Base-by-base conservation (phyloP, 2,329 filamentous ascomycete species). In the Colletotrichum godetiae region DNA sequence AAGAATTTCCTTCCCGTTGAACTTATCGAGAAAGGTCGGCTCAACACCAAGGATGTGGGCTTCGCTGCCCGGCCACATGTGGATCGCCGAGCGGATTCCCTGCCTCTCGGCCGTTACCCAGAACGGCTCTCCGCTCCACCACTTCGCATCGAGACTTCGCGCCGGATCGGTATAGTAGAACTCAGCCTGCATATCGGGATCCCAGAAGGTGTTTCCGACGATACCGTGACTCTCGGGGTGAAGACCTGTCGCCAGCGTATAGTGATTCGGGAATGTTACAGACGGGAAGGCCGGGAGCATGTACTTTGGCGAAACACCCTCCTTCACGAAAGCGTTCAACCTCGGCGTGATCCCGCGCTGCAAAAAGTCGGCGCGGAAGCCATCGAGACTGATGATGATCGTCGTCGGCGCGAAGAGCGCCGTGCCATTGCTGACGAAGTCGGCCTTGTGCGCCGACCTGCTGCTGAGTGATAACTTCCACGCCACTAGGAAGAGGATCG, bases 1-100 rank as follows among this genome's bases (percentile, higher is more conserved):
- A 1, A 99, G 87, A 37, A 86, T 80, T 83, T 98, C 95, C 0
- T 92, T 89, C 10, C 91, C 92, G 77, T 98, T 96, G 84, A 90
- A 99, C 78, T 91, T 92, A 84, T 98, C 97, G 61, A 98, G 82
- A 78, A 94, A 94, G 11, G 91, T 92, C 2, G 95, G 94, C 75
- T 95, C 92, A 22, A 92, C 86, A n/a, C 88, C 86, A 13, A 91
- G 87, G 74, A 97, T 93, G 80, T 95, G 92, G 6, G 95, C 95
- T 84, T 99, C 97, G 56, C 94, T 97, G 2, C 97, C 97, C 1
- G 97, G 97, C 97, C 97, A 99, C 97, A 99, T 99, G 81, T 99
- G 97, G 31, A 99, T 91, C 0, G 95, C 97, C 35, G 92, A 91
- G 69, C 90, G 90, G 37, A 97, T 87, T 6, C 93, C 93, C 77